These are phyloP conservation scores for Alternaria triticina DNA, from an alignment of 2,329 filamentous ascomycete species.

Conservation along the genomic window DNA sequence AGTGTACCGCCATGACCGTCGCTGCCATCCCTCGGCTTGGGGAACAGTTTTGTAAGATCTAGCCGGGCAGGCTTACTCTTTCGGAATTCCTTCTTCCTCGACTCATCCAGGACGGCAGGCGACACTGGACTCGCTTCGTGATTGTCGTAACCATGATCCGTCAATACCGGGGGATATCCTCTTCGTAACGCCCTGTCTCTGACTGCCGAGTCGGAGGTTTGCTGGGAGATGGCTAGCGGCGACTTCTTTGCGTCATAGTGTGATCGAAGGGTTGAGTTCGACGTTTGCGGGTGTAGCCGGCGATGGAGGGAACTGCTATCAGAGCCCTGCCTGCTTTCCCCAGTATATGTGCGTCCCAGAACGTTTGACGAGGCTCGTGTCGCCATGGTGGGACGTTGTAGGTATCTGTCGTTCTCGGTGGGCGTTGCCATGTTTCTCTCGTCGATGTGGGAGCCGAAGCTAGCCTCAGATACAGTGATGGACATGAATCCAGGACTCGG, in stretches of 20 bases:
- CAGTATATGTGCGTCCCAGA: constrained; percentile 31
- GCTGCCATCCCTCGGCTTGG: constrained; percentile 40
- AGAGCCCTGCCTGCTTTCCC: constrained; percentile 32
- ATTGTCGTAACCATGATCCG: constrained; percentile 14
- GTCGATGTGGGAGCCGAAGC: constrained; percentile 34
- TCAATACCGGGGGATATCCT: constrained; percentile 40
- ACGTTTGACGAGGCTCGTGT: constrained; percentile 45
- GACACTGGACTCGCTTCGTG: constrained; percentile 29
- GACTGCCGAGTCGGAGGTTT: constrained; percentile 53
- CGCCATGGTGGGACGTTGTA: constrained; percentile 31
- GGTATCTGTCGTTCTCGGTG: constrained; percentile 24
- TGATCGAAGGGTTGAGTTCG: constrained; percentile 50
- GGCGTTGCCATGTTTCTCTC: constrained; percentile 27
- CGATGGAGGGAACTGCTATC: constrained; percentile 38
- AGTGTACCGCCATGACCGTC: constrained; percentile 26
- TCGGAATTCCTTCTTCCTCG: constrained; percentile 28
- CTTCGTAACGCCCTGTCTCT: constrained; percentile 53
- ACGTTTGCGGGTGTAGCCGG: constrained; percentile 40
- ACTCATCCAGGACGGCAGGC: constrained; percentile 25
- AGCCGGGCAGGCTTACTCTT: constrained; percentile 48
- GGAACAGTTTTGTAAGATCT: constrained; percentile 53
- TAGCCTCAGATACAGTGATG: constrained; percentile 39
- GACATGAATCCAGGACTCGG: constrained; percentile 41
- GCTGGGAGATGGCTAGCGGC: constrained; percentile 52
- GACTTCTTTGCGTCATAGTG: constrained; percentile 52